A percentile compares a stretch with the other conserved stretches of the same genome.
Conservation (phyloP, 2,329 filamentous ascomycete species). For the Penicillium sp. region DNA sequence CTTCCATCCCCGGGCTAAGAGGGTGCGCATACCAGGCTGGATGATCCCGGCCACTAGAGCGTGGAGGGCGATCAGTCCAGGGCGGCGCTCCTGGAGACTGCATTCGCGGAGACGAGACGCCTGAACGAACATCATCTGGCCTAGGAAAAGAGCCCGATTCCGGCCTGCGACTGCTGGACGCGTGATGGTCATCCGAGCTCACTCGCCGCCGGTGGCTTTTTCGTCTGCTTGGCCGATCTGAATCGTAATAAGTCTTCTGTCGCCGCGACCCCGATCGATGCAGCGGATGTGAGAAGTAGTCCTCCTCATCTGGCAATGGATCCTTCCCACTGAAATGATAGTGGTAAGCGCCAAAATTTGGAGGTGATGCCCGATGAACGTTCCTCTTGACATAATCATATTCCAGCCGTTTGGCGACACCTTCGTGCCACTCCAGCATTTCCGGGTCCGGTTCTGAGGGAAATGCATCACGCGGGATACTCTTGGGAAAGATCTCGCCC, state of each 20-base stretch:
- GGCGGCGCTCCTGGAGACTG: slow-evolving; percentile 27
- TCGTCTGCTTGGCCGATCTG: slow-evolving; percentile 22
- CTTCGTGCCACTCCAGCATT: slow-evolving; percentile 85
- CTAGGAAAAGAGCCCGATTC: slow-evolving; percentile 21
- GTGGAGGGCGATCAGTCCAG: slow-evolving; percentile 21
- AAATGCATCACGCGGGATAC: slow-evolving; percentile 68
- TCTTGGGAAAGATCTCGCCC: slow-evolving; percentile 58
- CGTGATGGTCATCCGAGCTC: slow-evolving; percentile 25
- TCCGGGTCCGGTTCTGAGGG: slow-evolving; percentile 72
- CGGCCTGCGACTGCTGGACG: slow-evolving; percentile 19
- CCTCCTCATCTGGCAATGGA: slow-evolving; percentile 27
- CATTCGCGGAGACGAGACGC: slow-evolving; percentile 26
- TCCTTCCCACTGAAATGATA: slow-evolving; percentile 37
- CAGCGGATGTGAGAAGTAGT: slow-evolving; percentile 19
- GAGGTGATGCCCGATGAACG: slow-evolving; percentile 35
- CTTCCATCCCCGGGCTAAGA: slow-evolving; percentile 21
- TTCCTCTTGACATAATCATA: slow-evolving; percentile 56
- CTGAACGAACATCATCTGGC: slow-evolving; percentile 20
- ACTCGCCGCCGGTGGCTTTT: slow-evolving; percentile 26
- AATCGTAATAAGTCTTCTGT: slow-evolving; percentile 16
- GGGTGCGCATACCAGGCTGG: slow-evolving; percentile 18
- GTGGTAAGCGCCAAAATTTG: slow-evolving; percentile 30
- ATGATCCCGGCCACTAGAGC: slow-evolving; percentile 26
- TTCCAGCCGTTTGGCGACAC: slow-evolving; percentile 70
- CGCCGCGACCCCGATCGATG: slow-evolving; percentile 18